Base-by-base conservation (phyloP, 768 basidiomycete species). In the Boletus reticuloceps region DNA sequence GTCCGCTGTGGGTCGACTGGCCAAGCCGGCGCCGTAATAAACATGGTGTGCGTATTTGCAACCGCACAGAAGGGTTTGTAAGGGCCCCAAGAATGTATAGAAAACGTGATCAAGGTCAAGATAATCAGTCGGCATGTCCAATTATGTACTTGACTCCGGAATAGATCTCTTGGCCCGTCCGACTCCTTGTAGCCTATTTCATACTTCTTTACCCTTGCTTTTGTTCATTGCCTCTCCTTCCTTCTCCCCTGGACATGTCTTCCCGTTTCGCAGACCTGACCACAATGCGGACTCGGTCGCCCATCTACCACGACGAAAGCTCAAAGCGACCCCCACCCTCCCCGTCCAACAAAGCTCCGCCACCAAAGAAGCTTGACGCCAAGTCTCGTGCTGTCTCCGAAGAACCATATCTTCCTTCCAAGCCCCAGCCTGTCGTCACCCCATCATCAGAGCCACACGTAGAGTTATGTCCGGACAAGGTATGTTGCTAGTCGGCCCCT, bases 321-420 rank as follows among this genome's bases (percentile, higher is more conserved):
- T n/a, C 61, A 45, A 71, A 68, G 48, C 68, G 68, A 8, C 68
- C 64, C 11, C 68, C 64, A 4, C 68, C 70, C n/a, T 71, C 69
- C 27, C 71, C 69, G 14, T 70, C 70, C n/a, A 67, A 39, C 61
- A 71, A 73, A 22, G 62, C 57, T 1, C 66, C 64, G 6, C 68
- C 67, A 13, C 42, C 54, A 36, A 71, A 71, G 71, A 71, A 70
- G 54, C 58, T 61, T 20, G 69, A 70, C 51, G 48, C 60, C 51
- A 70, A 66, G 61, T 63, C 67, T 53, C 70, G 69, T 42, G 50
- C 69, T 55, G 65, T 58, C 17, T 69, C 69, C 46, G 71, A 68
- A 48, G 69, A 70, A 36, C 60, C 58, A 4, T 51, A 46, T 53
- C 45, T 49, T 22, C 50, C 58, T 6, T 29, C 57, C 48, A 62